Percentiles rank a stretch among this genome's conserved stretches.
Evolutionary conservation across 1,139 yeast species (phyloP).

Genomic region (Yamadazyma mexicana): DNA sequence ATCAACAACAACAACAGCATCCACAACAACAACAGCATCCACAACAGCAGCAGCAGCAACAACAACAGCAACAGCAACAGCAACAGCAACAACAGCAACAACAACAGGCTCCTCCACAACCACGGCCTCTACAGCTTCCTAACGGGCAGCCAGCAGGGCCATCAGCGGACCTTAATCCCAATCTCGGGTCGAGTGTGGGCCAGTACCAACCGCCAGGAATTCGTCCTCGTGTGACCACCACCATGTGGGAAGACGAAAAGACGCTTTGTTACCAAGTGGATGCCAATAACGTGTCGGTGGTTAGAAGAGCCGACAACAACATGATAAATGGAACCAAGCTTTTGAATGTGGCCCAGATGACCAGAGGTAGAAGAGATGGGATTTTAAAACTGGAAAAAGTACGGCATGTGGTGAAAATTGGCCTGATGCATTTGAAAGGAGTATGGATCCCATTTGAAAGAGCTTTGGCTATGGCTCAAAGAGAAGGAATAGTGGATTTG

Average conservation of each 20-base stretch:
- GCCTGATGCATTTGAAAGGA: slow-evolving; percentile 96
- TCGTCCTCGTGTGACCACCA: slow-evolving; percentile 87
- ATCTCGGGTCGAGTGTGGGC: slow-evolving; percentile 35
- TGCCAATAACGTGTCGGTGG: slow-evolving; percentile 87
- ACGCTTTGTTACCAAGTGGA: slow-evolving; percentile 95
- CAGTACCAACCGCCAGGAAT: slow-evolving; percentile 54
- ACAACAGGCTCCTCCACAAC: neutral
- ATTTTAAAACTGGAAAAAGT: slow-evolving; percentile 80
- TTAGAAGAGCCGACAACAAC: slow-evolving; percentile 87
- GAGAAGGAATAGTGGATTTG: slow-evolving; percentile 83
- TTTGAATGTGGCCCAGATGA: slow-evolving; percentile 56
- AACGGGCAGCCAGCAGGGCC: slow-evolving; percentile 4
- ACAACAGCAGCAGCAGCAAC: neutral
- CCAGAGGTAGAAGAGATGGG: slow-evolving; percentile 58
- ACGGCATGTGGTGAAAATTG: slow-evolving; percentile 91
- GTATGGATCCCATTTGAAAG: slow-evolving; percentile 98
- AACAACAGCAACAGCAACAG: slow-evolving; percentile 4
- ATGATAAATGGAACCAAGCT: slow-evolving; percentile 94
- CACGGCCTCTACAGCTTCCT: neutral
- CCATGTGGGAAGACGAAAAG: slow-evolving; percentile 97
- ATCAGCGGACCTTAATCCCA: slow-evolving; percentile 2
- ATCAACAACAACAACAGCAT: neutral
- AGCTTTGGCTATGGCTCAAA: slow-evolving; percentile 86
- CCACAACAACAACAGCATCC: neutral
- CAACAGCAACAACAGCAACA: neutral